Percentiles rank a stretch among this genome's conserved stretches.
phyloP scores from a whole-genome alignment of 208 protist genomes.

The Polymyxa betae region DNA sequence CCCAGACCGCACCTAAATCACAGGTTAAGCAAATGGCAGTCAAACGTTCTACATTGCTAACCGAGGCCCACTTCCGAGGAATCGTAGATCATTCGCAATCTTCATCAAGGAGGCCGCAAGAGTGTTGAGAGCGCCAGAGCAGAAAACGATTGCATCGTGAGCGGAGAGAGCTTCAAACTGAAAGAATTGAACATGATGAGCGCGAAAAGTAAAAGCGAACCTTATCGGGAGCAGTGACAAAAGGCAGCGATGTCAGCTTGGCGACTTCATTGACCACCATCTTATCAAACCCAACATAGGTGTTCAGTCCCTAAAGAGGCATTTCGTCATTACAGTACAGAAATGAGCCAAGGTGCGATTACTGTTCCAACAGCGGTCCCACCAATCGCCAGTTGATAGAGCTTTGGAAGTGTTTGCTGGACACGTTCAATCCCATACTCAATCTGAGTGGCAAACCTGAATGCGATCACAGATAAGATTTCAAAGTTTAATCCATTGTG shows the following conservation, averaged over 20 bases:
- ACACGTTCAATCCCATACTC: slow-evolving; percentile 73
- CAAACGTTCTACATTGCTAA: slow-evolving; percentile 79
- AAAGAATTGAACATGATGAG: neutral
- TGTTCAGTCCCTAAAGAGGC: slow-evolving; percentile 72
- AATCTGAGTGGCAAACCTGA: slow-evolving; percentile 78
- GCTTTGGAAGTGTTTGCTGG: slow-evolving; percentile 65
- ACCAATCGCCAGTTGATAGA: slow-evolving; percentile 82
- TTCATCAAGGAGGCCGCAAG: slow-evolving; percentile 80
- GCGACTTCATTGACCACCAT: slow-evolving; percentile 69
- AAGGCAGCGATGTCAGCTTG: slow-evolving; percentile 72
- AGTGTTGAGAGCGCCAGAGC: slow-evolving; percentile 77
- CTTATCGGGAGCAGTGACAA: slow-evolving; percentile 76
- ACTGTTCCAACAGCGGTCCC: slow-evolving; percentile 87
- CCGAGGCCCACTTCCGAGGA: slow-evolving; percentile 81
- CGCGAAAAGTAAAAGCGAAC: neutral
- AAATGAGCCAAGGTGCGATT: neutral
- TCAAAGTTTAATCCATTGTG: neutral
- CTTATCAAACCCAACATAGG: slow-evolving; percentile 72
- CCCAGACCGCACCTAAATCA: slow-evolving; percentile 23
- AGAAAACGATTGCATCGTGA: slow-evolving; percentile 79
- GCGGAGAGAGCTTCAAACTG: slow-evolving; percentile 79
- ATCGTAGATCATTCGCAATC: slow-evolving; percentile 88
- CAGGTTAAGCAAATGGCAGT: neutral
- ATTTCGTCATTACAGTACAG: neutral
- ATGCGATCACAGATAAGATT: neutral